A percentile compares a stretch with the other conserved stretches of the same genome.
phyloP scores from a whole-genome alignment of 345 rosid species.

The Cardamine occulta region DNA sequence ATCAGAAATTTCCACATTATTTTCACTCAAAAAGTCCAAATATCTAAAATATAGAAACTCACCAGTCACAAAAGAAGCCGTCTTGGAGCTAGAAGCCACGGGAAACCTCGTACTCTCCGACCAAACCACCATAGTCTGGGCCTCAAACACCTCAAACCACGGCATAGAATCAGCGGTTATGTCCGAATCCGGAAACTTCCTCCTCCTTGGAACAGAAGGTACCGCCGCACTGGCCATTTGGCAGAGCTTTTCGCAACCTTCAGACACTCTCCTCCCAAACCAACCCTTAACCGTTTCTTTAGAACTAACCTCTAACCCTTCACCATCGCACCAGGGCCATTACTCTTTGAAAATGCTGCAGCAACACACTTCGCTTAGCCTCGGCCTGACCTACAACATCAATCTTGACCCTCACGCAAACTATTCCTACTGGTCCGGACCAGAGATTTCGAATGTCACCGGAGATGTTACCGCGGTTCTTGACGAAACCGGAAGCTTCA shows the following conservation, averaged over 20 bases:
- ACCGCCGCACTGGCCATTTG: conserved; percentile 52
- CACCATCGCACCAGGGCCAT: conserved; percentile 57
- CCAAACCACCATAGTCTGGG: conserved; percentile 56
- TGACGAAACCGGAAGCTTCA: conserved; percentile 84
- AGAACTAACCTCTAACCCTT: conserved; percentile 62
- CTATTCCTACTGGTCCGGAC: conserved; percentile 87
- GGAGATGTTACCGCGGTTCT: conserved; percentile 76
- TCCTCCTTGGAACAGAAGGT: conserved; percentile 49
- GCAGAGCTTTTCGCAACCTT: conserved; percentile 85
- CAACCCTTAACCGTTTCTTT: conserved; percentile 76
- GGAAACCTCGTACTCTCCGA: conserved; percentile 80
- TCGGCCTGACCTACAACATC: conserved; percentile 70
- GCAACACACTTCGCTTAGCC: conserved; percentile 81
- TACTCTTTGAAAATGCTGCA: conserved; percentile 87
- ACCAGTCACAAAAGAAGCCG: conserved; percentile 66
- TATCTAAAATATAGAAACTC: conserved; percentile 75
- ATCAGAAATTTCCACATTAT: conserved; percentile 2
- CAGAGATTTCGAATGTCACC: conserved; percentile 84
- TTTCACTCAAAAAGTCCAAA: conserved; percentile 46
- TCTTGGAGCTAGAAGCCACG: conserved; percentile 69
- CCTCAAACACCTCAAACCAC: conserved; percentile 70
- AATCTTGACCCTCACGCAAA: conserved; percentile 53
- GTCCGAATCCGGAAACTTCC: conserved; percentile 85
- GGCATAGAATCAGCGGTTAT: conserved; percentile 59
- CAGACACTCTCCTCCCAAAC: conserved; percentile 84